These are phyloP conservation scores for Raddia distichophylla DNA, from an alignment of 176 grass and related monocot species.

Conservation along the genomic window DNA sequence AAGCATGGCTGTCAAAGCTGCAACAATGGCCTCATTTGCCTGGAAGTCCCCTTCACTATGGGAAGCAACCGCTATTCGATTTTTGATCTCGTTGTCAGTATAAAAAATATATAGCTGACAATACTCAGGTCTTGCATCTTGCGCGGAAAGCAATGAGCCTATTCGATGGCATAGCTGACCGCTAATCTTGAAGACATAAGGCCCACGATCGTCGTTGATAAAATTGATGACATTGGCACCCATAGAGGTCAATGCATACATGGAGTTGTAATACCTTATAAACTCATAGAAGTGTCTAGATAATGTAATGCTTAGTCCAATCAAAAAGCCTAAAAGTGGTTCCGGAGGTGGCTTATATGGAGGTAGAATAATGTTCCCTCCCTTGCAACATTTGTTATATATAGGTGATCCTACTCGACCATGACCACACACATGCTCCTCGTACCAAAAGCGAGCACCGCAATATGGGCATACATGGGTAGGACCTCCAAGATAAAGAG, in stretches of 20 bases:
- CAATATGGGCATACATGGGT: too few relatives aligned
- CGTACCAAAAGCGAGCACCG: too few relatives aligned
- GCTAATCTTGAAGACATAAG: background rate
- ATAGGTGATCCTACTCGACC: too few relatives aligned
- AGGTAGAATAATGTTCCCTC: too few relatives aligned
- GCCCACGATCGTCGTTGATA: background rate
- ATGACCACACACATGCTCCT: too few relatives aligned
- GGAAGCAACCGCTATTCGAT: background rate
- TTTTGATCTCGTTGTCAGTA: background rate
- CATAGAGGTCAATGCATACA: background rate
- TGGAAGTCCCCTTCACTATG: background rate
- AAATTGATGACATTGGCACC: background rate
- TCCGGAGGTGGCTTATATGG: too few relatives aligned
- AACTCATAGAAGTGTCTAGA: too few relatives aligned
- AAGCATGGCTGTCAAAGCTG: background rate
- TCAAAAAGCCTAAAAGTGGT: slow-evolving; percentile 36
- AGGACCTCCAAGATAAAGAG: too few relatives aligned
- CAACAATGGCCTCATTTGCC: background rate
- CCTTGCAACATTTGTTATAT: too few relatives aligned
- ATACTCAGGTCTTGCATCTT: background rate
- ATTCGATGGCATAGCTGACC: background rate
- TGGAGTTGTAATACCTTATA: background rate
- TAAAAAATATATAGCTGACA: background rate
- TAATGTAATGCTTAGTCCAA: too few relatives aligned
- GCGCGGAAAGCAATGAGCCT: background rate